phyloP scores from a whole-genome alignment of 257 asterid genomes.

The Nicotiana obtusifolia region DNA sequence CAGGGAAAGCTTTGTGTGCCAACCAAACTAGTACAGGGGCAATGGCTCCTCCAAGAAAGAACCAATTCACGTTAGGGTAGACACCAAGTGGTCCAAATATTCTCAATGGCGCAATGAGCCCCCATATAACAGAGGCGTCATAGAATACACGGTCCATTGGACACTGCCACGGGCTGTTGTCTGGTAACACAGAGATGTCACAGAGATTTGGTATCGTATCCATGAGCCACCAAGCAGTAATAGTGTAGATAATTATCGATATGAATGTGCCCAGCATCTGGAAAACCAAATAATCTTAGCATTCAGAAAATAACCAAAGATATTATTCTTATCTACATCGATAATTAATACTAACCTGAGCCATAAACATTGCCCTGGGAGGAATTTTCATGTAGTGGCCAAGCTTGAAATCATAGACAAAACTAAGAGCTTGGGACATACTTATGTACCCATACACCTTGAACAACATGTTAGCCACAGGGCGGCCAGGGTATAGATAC shows the following conservation, averaged over 20 bases:
- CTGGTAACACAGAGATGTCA: slow-evolving; percentile 27
- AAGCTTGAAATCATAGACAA: slow-evolving; percentile 52
- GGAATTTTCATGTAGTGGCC: slow-evolving; percentile 76
- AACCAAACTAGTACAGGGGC: slow-evolving; percentile 39
- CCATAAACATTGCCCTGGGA: slow-evolving; percentile 58
- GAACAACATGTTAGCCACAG: slow-evolving; percentile 61
- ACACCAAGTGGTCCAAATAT: slow-evolving; percentile 48
- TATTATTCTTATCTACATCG: neutral
- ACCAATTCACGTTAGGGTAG: slow-evolving; percentile 40
- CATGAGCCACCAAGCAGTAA: slow-evolving; percentile 58
- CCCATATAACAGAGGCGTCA: slow-evolving; percentile 60
- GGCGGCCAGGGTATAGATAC: slow-evolving; percentile 42
- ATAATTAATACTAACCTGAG: slow-evolving; percentile 33
- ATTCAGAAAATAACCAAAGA: neutral
- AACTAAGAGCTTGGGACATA: slow-evolving; percentile 50
- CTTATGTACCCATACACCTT: slow-evolving; percentile 63
- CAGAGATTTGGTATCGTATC: slow-evolving; percentile 39
- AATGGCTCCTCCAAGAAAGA: slow-evolving; percentile 47
- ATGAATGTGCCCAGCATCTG: slow-evolving; percentile 48
- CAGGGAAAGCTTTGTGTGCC: slow-evolving; percentile 30
- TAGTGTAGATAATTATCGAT: slow-evolving; percentile 17
- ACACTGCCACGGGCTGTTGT: slow-evolving; percentile 48
- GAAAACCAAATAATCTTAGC: neutral
- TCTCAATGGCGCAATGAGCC: slow-evolving; percentile 50
- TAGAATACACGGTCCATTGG: slow-evolving; percentile 45